These are phyloP conservation scores for Hanseniaspora vineae DNA, from an alignment of 805 yeast genomes.

Conservation along the genomic window DNA sequence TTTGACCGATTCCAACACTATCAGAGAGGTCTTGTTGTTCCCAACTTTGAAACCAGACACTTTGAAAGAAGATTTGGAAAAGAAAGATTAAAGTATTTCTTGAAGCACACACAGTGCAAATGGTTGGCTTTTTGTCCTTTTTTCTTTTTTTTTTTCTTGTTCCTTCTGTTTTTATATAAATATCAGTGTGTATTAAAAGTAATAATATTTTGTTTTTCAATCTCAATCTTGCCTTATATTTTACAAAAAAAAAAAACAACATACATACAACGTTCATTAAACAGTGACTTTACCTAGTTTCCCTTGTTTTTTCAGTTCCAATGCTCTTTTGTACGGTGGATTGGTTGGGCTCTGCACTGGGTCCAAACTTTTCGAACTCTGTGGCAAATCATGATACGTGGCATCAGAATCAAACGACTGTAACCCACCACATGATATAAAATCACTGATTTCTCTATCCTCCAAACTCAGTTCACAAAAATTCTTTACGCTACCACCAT, in stretches of 20 bases:
- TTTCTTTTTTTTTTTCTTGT: no score
- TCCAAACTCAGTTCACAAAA: constrained; percentile 37
- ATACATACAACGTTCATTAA: neutral
- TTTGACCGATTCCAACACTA: constrained; percentile 89
- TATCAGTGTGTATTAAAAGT: neutral
- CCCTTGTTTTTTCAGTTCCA: constrained; percentile 76
- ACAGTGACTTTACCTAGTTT: constrained; percentile 26
- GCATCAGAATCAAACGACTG: constrained; percentile 82
- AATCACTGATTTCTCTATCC: constrained; percentile 68
- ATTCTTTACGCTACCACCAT: constrained; percentile 20
- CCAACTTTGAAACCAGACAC: constrained; percentile 96
- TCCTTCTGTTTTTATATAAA: neutral
- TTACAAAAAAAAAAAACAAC: neutral
- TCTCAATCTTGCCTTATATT: no score
- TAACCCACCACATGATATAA: constrained; percentile 83
- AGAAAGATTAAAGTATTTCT: constrained; percentile 14
- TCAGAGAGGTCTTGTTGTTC: constrained; percentile 94
- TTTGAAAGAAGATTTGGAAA: constrained; percentile 22
- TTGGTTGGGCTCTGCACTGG: constrained; percentile 95
- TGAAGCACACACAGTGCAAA: no score
- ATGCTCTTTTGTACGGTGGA: constrained; percentile 89
- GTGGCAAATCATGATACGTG: constrained; percentile 44
- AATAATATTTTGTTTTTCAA: no score
- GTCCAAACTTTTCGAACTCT: constrained; percentile 43
- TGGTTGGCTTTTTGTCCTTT: no score